Evolutionary conservation across 2,329 filamentous ascomycete species (phyloP).

Genomic region (Colletotrichum somersetense): DNA sequence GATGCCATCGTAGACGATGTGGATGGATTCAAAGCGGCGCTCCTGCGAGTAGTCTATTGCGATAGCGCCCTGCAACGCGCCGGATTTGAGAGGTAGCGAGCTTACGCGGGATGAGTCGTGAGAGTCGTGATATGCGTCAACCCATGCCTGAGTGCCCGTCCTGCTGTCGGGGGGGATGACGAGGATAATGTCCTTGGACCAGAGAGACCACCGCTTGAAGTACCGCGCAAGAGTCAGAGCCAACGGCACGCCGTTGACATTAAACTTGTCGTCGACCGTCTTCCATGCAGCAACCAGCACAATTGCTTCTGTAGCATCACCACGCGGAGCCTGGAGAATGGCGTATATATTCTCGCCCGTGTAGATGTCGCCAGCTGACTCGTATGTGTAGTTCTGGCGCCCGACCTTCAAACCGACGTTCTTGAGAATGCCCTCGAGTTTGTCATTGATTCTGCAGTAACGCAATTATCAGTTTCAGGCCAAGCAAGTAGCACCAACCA

Average conservation of each 20-base stretch:
- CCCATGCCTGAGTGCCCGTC: slow-evolving; percentile 94
- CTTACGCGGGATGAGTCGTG: slow-evolving; percentile 79
- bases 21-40: slow-evolving; percentile 85
- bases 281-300: slow-evolving; percentile 91
- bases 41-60: slow-evolving; percentile 94
- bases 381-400: slow-evolving; percentile 88
- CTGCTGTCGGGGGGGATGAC: slow-evolving; percentile 90
- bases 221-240: slow-evolving; percentile 90
- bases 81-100: slow-evolving; percentile 88
- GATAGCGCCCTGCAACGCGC: slow-evolving; percentile 90
- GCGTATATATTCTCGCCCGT: slow-evolving; percentile 93
- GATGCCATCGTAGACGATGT: slow-evolving; percentile 93
- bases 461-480: slow-evolving; percentile 2
- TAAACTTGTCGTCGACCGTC: slow-evolving; percentile 82
- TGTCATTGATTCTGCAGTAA: slow-evolving; percentile 70
- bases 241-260: slow-evolving; percentile 88
- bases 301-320: slow-evolving; percentile 96
- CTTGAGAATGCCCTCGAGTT: slow-evolving; percentile 80
- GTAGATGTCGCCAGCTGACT: slow-evolving; percentile 79
- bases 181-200: slow-evolving; percentile 99
- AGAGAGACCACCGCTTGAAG: slow-evolving; percentile 97
- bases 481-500: not conserved
- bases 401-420: slow-evolving; percentile 88
- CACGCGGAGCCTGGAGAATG: slow-evolving; percentile 90
- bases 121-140: slow-evolving; percentile 95